Evolutionary conservation across 1,139 yeast genomes (phyloP).

Genomic region (Geotrichum fermentans): DNA sequence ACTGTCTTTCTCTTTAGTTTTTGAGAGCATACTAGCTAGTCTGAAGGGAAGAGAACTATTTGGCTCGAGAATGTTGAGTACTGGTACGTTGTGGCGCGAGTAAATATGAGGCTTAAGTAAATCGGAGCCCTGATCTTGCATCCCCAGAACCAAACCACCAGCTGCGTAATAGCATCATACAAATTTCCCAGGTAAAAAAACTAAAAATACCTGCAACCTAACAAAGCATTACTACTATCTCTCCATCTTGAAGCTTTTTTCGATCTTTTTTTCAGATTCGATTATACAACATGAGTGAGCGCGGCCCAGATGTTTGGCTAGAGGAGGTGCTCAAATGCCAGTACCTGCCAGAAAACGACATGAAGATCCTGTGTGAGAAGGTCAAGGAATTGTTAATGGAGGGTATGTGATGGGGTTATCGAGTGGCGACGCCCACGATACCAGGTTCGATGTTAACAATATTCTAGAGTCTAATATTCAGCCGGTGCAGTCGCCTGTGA

Average conservation of each 20-base stretch:
- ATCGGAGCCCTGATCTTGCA: background rate
- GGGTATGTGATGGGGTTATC: conserved; percentile 27
- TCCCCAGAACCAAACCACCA: background rate
- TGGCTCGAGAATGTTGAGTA: too few relatives aligned
- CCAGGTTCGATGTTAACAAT: background rate
- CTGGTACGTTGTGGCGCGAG: too few relatives aligned
- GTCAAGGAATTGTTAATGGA: conserved; percentile 88
- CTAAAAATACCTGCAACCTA: background rate
- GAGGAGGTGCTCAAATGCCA: conserved; percentile 89
- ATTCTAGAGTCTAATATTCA: conserved; percentile 78
- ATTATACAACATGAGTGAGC: conserved; percentile 49
- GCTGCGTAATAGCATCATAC: background rate
- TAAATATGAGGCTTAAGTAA: background rate
- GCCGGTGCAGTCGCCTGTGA: conserved; percentile 95
- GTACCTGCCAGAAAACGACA: conserved; percentile 83
- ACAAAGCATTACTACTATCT: background rate
- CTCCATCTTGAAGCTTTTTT: background rate
- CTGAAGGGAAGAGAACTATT: too few relatives aligned
- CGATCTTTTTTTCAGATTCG: background rate
- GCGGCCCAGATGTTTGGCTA: conserved; percentile 95
- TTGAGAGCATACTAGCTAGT: too few relatives aligned
- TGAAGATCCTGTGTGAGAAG: conserved; percentile 93
- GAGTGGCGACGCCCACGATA: background rate
- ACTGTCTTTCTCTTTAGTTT: too few relatives aligned
- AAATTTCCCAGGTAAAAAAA: background rate